Evolutionary conservation across 371 early-diverging fungal genomes (phyloP).

Genomic region (Apophysomyces sp.): DNA sequence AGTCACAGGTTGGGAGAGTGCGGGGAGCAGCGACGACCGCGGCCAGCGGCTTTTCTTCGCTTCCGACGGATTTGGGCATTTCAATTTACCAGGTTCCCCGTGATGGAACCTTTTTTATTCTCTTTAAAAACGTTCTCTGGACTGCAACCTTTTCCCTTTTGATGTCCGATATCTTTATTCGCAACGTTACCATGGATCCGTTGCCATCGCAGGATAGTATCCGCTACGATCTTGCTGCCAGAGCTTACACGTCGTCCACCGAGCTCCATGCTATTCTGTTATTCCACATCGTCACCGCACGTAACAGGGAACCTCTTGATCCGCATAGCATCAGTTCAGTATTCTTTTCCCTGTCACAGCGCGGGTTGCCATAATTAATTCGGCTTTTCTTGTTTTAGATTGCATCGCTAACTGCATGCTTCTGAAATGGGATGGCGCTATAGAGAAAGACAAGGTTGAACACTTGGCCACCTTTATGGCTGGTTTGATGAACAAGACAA

Average conservation of each 20-base stretch:
- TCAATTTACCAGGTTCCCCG: too few relatives aligned
- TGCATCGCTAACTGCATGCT: slow-evolving; percentile 1
- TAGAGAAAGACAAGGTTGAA: background rate
- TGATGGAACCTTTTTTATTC: too few relatives aligned
- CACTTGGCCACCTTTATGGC: background rate
- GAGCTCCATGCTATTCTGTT: background rate
- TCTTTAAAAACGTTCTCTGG: background rate
- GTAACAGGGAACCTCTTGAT: background rate
- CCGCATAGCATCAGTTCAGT: background rate
- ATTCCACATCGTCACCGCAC: background rate
- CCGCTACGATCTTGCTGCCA: background rate
- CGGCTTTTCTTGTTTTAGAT: slow-evolving; percentile 1
- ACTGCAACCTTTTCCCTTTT: background rate
- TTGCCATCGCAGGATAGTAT: background rate
- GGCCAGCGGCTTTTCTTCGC: too few relatives aligned
- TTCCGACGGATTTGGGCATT: too few relatives aligned
- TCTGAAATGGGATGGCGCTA: background rate
- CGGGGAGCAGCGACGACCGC: too few relatives aligned
- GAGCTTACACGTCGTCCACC: background rate
- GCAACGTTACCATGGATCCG: background rate
- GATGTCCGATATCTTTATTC: background rate
- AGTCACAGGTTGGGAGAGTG: too few relatives aligned
- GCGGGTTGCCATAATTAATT: background rate
- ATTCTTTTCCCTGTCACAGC: background rate
- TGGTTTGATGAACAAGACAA: background rate